Evolutionary conservation across 768 basidiomycete genomes (phyloP), one percentile per base, ranked within the genome.

Genomic region (Rhodotorula toruloides): DNA sequence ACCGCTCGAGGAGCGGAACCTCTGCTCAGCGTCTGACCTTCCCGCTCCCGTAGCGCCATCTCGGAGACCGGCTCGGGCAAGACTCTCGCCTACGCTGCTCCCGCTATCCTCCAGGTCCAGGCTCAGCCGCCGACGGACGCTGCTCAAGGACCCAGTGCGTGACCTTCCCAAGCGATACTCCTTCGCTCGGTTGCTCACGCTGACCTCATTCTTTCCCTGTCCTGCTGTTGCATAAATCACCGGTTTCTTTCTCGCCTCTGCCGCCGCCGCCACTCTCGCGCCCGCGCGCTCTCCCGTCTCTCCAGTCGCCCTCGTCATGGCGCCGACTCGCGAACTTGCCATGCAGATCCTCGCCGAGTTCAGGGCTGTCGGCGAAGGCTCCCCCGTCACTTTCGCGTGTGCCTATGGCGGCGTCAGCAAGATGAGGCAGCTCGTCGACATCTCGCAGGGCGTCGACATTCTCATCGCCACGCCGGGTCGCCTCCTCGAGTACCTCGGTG

Each of bases 11-110:
- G 31, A 88, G 16, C 44, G 4, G 7, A n/a, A 21, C 50, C 1
- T 9, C 6, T 49, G 37, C 66, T 62, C 65, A n/a, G 27, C 21
- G 36, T 36, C 75, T 91, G 7, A 2, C 48, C n/a, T n/a, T 93
- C 75, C 84, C 91, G 46, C 87, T 89, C 9, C 81, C 93, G 42
- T n/a, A 82, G 97, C 46, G 94, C 93, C 40, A 84, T 98, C 34
- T 93, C 94, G 19, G 89, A 98, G 79, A 98, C 94, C 4, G 94
- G 93, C 29, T 97, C 93, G 12, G 94, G 93, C 29, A 99, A 99
- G 81, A 99, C 94, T 0, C 83, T 98, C 29, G 91, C 93, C 4
- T 99, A 94, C 77, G 91, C 89, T 0, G 80, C 97, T 6, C 93
- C 94, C 1, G 90, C 97, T 58, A 83, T 97, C 4, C 22, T 53